Evolutionary conservation across 495 filamentous ascomycete genomes (phyloP).

Genomic region (Poronia punctata): DNA sequence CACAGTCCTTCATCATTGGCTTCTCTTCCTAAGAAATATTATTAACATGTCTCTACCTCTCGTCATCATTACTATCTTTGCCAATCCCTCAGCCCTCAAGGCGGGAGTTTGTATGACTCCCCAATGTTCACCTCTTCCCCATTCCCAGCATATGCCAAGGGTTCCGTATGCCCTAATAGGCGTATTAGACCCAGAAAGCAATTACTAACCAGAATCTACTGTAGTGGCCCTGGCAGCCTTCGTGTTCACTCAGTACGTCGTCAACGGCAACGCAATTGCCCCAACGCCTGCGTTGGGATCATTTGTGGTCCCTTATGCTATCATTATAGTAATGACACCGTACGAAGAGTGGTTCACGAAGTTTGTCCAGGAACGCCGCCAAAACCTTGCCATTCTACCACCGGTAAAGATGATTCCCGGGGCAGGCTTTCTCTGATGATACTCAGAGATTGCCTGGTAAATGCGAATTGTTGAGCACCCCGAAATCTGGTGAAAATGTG

Average conservation of each 20-base stretch:
- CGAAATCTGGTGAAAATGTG: too few species aligned
- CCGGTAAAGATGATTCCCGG: too few species aligned
- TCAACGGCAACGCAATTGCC: too few species aligned
- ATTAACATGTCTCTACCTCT: not conserved
- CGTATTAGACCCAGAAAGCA: too few species aligned
- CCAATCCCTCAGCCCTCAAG: not conserved
- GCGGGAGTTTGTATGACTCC: not conserved
- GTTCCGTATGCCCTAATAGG: not conserved
- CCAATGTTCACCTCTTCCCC: conserved; percentile 2
- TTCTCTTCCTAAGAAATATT: not conserved
- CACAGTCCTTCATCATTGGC: conserved; percentile 3
- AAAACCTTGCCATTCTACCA: not conserved
- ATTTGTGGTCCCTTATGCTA: not conserved
- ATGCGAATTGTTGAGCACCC: too few species aligned
- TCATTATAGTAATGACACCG: not conserved
- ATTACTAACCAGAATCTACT: too few species aligned
- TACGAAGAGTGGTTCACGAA: not conserved
- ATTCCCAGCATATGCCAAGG: not conserved
- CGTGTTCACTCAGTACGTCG: too few species aligned
- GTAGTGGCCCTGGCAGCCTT: too few species aligned
- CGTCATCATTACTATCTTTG: not conserved
- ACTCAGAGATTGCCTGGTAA: too few species aligned
- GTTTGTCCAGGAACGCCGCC: not conserved
- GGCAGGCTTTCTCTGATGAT: not conserved
- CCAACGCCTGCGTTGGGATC: too few species aligned